Percentiles rank a stretch among this genome's conserved stretches.
These are phyloP conservation scores for Fraxinus americana DNA, from an alignment of 257 asterid genomes.

Conservation along the genomic window DNA sequence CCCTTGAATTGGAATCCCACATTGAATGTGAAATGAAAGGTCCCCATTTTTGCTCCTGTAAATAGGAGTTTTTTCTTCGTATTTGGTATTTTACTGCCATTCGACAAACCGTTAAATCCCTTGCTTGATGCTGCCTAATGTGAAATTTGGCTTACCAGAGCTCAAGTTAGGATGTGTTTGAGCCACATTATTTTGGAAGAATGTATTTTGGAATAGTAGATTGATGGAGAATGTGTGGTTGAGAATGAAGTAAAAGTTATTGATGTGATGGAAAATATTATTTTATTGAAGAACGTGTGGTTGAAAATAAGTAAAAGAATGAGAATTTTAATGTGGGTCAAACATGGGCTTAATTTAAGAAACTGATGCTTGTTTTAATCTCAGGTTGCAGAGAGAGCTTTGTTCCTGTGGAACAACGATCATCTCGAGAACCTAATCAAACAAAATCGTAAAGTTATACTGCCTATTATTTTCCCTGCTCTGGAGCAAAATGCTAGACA, in stretches of 20 bases:
- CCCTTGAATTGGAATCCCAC: background rate
- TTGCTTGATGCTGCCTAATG: background rate
- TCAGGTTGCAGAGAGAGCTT: constrained; percentile 86
- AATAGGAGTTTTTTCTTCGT: background rate
- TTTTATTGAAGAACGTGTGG: no score
- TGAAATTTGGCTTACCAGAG: background rate
- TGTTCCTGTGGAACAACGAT: constrained; percentile 82
- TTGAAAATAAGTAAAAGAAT: no score
- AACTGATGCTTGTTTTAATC: background rate
- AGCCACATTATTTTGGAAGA: no score
- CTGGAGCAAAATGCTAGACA: constrained; percentile 71
- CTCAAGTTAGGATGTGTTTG: no score
- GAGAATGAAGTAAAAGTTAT: no score
- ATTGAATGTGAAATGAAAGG: background rate
- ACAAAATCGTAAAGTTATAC: constrained; percentile 69
- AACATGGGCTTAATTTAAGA: no score
- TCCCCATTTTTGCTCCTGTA: background rate
- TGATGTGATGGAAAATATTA: no score
- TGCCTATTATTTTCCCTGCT: constrained; percentile 79
- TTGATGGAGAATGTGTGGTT: no score
- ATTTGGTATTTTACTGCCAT: background rate
- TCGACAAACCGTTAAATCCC: background rate
- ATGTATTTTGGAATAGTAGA: no score
- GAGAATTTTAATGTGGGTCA: no score
- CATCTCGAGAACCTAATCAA: constrained; percentile 72